Base-by-base conservation (phyloP, 805 yeast genomes). In the Lachancea waltii region DNA sequence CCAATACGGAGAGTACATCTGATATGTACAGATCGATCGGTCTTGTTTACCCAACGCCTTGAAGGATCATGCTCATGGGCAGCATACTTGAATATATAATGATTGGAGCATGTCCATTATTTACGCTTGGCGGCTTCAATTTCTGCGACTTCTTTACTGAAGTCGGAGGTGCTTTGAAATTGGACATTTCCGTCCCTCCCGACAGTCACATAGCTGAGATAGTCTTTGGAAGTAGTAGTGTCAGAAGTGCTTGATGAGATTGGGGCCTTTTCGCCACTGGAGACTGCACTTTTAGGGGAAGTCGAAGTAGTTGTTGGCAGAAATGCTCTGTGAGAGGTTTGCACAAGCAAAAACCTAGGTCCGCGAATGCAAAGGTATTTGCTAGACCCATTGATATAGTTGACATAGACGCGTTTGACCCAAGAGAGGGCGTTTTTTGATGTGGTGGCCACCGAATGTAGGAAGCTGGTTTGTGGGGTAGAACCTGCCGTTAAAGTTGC, bases 291-390 rank as follows among this genome's bases (percentile, higher is more conserved):
- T n/a, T n/a, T n/a, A n/a, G n/a, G n/a, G n/a, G n/a, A n/a, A 4
- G 38, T 14, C 7, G 36, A 22, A 16, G 38, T 34, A 8, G 45
- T 37, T 8, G 48, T 49, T 10, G 51, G 51, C 22, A 48, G 33
- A 25, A 46, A 46, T 15, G 37, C 50, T 21, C 46, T 48, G 41
- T 44, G 43, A 14, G 51, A 44, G 33, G 50, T 57, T 43, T 61
- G 65, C 1, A 61, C 46, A n/a, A 60, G 40, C 7, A 61, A 21
- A 7, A 53, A 46, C 47, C 65, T 54, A 34, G 65, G 65, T 3
- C 65, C 65, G 22, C 44, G 47, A 3, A 60, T 49, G 35, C 48
- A 50, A n/a, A 59, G 39, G 30, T 51, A 56, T 21, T 44, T 47
- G 8, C 49, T 41, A 5, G 55, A 49, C 8, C 58, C 58, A 34